These are phyloP conservation scores for Pichia sp. DNA, from an alignment of 1,139 yeast genomes.

Conservation along the genomic window DNA sequence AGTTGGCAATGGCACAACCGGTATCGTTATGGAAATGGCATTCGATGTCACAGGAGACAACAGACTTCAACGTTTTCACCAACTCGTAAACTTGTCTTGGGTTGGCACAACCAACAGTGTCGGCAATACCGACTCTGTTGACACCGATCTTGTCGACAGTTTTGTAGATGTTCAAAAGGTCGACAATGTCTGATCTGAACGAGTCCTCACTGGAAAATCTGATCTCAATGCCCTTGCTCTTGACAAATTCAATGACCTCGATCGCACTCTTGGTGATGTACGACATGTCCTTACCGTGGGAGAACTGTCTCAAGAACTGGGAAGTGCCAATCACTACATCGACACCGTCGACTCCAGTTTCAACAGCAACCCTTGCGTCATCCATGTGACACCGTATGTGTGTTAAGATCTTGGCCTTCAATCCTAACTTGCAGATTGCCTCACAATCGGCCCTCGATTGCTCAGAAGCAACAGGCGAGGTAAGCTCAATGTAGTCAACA, in stretches of 20 bases:
- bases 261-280: constrained; percentile 95
- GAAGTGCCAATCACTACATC: constrained; percentile 98
- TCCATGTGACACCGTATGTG: constrained; percentile 99
- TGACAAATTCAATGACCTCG: constrained; percentile 96
- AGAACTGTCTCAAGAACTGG: constrained; percentile 86
- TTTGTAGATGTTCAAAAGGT: constrained; percentile 88
- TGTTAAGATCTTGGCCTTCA: constrained; percentile 86
- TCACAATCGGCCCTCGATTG: constrained; percentile 92
- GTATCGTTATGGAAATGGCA: constrained; percentile 99
- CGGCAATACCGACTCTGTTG: constrained; percentile 98
- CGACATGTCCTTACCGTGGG: constrained; percentile 98
- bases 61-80: constrained; percentile 87
- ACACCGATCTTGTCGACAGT: constrained; percentile 98
- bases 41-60: constrained; percentile 95
- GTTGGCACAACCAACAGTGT: constrained; percentile 98
- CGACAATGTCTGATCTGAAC: constrained; percentile 95
- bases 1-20: constrained; percentile 98
- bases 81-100: constrained; percentile 98
- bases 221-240: constrained; percentile 94
- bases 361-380: constrained; percentile 94
- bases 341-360: constrained; percentile 98
- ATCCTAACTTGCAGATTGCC: constrained; percentile 95
- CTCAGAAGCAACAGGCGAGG: constrained; percentile 97
- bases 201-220: constrained; percentile 97
- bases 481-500: constrained; percentile 94